Evolutionary conservation across 2,329 filamentous ascomycete species (phyloP).

Genomic region (Trichoderma atroviride): DNA sequence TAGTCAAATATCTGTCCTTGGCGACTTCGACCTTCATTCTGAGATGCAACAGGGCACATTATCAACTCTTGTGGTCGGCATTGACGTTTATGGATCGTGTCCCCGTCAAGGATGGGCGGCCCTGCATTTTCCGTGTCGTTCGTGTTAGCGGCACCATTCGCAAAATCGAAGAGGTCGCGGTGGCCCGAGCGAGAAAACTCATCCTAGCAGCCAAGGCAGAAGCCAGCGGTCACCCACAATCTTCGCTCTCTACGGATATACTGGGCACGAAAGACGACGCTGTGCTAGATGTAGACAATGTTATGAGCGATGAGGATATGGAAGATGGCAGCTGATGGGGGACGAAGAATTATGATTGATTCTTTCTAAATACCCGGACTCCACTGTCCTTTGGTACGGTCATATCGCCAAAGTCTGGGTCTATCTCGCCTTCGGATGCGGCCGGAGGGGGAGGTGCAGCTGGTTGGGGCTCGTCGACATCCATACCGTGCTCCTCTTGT

Average conservation of each 20-base stretch:
- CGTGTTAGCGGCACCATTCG: slow-evolving; percentile 90
- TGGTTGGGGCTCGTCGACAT: slow-evolving; percentile 36
- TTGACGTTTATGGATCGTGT: slow-evolving; percentile 77
- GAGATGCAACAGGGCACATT: slow-evolving; percentile 78
- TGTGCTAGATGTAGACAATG: slow-evolving; percentile 48
- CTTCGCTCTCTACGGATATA: slow-evolving; percentile 29
- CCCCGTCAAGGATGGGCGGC: slow-evolving; percentile 59
- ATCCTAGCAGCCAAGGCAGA: slow-evolving; percentile 66
- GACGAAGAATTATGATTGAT: slow-evolving; percentile 45
- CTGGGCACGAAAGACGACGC: slow-evolving; percentile 40
- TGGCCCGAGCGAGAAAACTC: slow-evolving; percentile 72
- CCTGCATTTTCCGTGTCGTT: slow-evolving; percentile 81
- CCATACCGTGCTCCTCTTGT: slow-evolving; percentile 44
- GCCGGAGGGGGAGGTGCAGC: slow-evolving; percentile 31
- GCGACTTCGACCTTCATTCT: slow-evolving; percentile 96
- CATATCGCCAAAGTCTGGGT: slow-evolving; percentile 56
- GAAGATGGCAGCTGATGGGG: slow-evolving; percentile 47
- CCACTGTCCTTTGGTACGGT: slow-evolving; percentile 61
- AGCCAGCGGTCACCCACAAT: slow-evolving; percentile 27
- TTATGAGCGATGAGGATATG: slow-evolving; percentile 47
- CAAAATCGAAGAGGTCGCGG: slow-evolving; percentile 87
- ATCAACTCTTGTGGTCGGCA: slow-evolving; percentile 86
- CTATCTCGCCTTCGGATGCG: slow-evolving; percentile 36
- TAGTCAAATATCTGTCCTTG: slow-evolving; percentile 89
- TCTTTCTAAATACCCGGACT: slow-evolving; percentile 69